These are phyloP conservation scores for Handroanthus guayacan DNA, from an alignment of 257 asterid species.

Conservation along the genomic window DNA sequence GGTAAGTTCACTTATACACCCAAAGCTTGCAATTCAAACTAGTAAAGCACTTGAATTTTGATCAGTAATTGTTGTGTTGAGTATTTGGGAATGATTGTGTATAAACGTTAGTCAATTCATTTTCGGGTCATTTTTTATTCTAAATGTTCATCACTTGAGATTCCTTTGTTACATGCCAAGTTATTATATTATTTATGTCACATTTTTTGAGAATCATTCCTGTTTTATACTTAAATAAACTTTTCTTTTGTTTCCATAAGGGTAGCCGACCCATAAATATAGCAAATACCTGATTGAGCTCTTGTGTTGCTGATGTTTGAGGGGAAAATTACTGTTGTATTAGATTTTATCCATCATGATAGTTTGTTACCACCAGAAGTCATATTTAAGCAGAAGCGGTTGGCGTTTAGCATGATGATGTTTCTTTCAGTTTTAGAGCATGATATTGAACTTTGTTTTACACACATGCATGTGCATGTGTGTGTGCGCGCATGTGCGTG, in stretches of 20 bases:
- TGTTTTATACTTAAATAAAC: background rate
- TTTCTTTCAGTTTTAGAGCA: background rate
- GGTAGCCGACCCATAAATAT: background rate
- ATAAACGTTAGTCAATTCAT: background rate
- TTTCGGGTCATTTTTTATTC: background rate
- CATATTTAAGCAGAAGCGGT: background rate
- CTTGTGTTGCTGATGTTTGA: too few relatives aligned
- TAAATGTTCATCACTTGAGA: background rate
- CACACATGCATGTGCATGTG: background rate
- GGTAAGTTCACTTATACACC: background rate
- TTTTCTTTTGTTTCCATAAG: background rate
- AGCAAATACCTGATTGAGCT: background rate
- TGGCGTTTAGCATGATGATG: background rate
- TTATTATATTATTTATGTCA: background rate
- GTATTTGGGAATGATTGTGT: background rate
- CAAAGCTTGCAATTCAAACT: conserved; percentile 1
- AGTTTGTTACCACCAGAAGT: too few relatives aligned
- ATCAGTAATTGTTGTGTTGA: background rate
- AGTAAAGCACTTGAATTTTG: background rate
- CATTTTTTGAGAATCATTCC: background rate
- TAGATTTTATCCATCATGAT: too few relatives aligned
- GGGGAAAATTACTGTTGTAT: too few relatives aligned
- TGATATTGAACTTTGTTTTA: background rate
- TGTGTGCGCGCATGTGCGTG: too few relatives aligned
- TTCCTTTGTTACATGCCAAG: background rate